Evolutionary conservation across 805 yeast species (phyloP).

Genomic region (Cyberlindnera amylophila): DNA sequence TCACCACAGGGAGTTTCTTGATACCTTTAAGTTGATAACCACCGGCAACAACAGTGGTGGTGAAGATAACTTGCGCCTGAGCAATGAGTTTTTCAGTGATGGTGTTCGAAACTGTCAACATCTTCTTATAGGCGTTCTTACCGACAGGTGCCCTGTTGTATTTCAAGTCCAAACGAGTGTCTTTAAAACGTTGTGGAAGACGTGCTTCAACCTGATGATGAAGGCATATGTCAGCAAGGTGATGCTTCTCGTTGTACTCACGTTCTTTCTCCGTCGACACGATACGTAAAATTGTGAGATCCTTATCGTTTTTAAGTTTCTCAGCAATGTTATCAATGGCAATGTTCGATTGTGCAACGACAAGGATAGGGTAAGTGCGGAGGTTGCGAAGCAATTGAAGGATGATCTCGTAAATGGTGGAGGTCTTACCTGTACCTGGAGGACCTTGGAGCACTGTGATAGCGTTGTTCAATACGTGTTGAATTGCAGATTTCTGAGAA

Average conservation of each 20-base stretch:
- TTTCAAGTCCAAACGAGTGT: slow-evolving; percentile 40
- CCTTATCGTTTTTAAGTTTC: slow-evolving; percentile 50
- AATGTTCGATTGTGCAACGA: slow-evolving; percentile 72
- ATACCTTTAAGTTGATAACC: slow-evolving; percentile 58
- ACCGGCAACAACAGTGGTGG: slow-evolving; percentile 72
- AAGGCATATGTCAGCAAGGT: slow-evolving; percentile 54
- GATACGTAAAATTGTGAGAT: slow-evolving; percentile 50
- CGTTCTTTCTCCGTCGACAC: slow-evolving; percentile 57
- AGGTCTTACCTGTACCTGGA: slow-evolving; percentile 82
- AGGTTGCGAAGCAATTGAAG: slow-evolving; percentile 52
- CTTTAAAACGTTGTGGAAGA: slow-evolving; percentile 43
- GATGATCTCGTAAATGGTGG: slow-evolving; percentile 62
- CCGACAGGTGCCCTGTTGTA: slow-evolving; percentile 41
- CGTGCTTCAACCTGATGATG: slow-evolving; percentile 56
- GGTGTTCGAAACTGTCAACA: slow-evolving; percentile 40
- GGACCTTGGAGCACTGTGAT: slow-evolving; percentile 72
- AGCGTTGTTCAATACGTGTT: slow-evolving; percentile 26
- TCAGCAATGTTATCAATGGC: slow-evolving; percentile 78
- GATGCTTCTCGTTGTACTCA: slow-evolving; percentile 56
- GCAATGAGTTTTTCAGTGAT: slow-evolving; percentile 48
- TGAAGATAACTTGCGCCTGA: slow-evolving; percentile 66
- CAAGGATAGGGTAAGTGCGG: slow-evolving; percentile 59
- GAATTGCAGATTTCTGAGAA: slow-evolving; percentile 51
- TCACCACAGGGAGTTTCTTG: slow-evolving; percentile 63
- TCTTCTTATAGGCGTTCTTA: slow-evolving; percentile 47